phyloP scores from a whole-genome alignment of 2,329 filamentous ascomycete species.

The Colletotrichum trifolii region DNA sequence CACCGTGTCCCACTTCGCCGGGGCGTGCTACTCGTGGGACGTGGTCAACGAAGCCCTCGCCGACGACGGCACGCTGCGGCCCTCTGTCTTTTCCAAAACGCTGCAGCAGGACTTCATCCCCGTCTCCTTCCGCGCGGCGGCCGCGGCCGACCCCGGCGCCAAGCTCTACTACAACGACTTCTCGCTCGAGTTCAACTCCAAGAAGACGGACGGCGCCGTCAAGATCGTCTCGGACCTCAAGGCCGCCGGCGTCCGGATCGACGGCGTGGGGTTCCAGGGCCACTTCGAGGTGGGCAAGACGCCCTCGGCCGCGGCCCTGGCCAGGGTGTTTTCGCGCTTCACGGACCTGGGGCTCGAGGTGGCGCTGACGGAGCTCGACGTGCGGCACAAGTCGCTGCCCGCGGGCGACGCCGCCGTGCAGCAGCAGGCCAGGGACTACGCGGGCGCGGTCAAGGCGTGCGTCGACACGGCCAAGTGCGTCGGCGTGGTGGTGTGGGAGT shows the following conservation, averaged over 20 bases:
- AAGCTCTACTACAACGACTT: constrained; percentile 73
- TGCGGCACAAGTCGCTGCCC: constrained; percentile 62
- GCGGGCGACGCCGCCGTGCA: constrained; percentile 68
- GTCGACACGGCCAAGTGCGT: constrained; percentile 50
- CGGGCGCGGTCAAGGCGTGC: constrained; percentile 48
- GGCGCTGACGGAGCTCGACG: constrained; percentile 76
- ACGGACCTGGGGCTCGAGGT: constrained; percentile 62
- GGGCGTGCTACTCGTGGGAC: constrained; percentile 62
- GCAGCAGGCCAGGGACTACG: constrained; percentile 61
- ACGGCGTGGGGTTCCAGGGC: constrained; percentile 70
- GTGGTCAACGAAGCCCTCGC: constrained; percentile 66
- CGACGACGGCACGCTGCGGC: constrained; percentile 62
- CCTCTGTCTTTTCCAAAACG: constrained; percentile 60
- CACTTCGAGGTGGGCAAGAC: constrained; percentile 62
- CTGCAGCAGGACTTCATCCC: constrained; percentile 64
- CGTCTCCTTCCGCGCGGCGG: constrained; percentile 61
- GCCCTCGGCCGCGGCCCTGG: constrained; percentile 53
- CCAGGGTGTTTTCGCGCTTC: constrained; percentile 65
- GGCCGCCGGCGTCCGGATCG: constrained; percentile 69
- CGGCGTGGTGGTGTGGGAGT: constrained; percentile 57
- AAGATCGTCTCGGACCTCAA: constrained; percentile 72
- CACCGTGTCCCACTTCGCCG: constrained; percentile 55
- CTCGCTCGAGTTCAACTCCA: constrained; percentile 46
- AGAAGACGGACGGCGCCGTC: constrained; percentile 57
- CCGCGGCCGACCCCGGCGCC: constrained; percentile 58